phyloP scores from a whole-genome alignment of 257 asterid species.

The Solanum pimpinellifolium region DNA sequence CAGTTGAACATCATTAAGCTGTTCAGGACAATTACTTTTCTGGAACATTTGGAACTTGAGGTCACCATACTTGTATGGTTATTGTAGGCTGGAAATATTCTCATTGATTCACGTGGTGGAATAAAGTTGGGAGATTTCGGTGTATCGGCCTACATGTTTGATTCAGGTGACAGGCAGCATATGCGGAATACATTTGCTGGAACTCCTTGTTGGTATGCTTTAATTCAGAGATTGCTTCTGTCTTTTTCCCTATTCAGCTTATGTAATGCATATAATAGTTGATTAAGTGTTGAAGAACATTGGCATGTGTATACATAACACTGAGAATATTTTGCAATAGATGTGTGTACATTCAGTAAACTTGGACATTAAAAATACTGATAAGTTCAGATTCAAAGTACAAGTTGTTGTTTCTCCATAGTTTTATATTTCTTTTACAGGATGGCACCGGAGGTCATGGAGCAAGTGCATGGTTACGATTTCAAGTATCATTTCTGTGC shows the following conservation, averaged over 20 bases:
- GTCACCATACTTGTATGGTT: background rate
- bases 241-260: background rate
- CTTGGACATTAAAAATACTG: background rate
- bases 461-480: constrained; percentile 46
- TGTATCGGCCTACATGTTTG: constrained; percentile 78
- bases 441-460: constrained; percentile 95
- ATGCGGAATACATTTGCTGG: constrained; percentile 82
- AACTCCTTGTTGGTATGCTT: constrained; percentile 76
- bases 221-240: background rate
- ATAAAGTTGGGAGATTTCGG: constrained; percentile 90
- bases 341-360: background rate
- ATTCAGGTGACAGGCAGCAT: constrained; percentile 81
- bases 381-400: background rate
- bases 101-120: constrained; percentile 56
- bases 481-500: constrained; percentile 2
- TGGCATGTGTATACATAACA: background rate
- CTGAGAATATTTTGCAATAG: background rate
- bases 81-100: constrained; percentile 75
- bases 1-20: background rate
- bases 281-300: background rate
- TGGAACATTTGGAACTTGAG: background rate
- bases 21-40: background rate
- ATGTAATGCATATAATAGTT: background rate
- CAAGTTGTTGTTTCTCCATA: background rate
- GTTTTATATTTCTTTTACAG: constrained; percentile 15